Evolutionary conservation across 2,329 filamentous ascomycete species (phyloP), one percentile per base, ranked within the genome.

Genomic region (Fusarium nanum): DNA sequence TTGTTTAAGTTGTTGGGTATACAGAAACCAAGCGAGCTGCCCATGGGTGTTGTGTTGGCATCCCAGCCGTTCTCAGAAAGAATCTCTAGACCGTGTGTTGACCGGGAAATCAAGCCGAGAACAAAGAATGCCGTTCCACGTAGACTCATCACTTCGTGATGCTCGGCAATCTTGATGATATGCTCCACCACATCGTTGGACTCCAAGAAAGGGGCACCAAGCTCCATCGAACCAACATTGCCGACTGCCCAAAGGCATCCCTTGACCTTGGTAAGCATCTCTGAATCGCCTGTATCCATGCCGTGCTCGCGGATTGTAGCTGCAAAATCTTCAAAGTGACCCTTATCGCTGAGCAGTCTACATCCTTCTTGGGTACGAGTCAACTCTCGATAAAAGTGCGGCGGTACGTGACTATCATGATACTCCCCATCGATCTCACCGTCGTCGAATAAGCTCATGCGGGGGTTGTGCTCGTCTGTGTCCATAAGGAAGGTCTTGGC

Each of bases 41-140:
- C 96, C 76, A 93, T 87, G 27, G 90, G 88, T 63, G 94, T 95
- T 20, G 93, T 92, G 64, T 94, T 95, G 12, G 94, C 93, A 75
- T 97, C 94, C 97, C 97, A 99, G 13, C 94, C 94, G 76, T 92
- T 86, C 76, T 97, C 93, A 1, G 92, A 91, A 16, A 99, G 82
- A 62, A 98, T 97, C 78, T 97, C 93, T 27, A 98, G 88, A 1
- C 96, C 96, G 76, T 98, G 95, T 11, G 94, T 86, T 54, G 95
- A 98, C 56, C 96, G 88, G 3, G 94, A 98, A 58, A 99, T 95
- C 60, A 99, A 83, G 0, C 96, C 96, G 0, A 99, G 83, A 1
- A 98, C 96, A 75, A 98, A 99, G 80, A 98, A 98, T 2, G 96
- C 96, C 1, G 97, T 99, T 40, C 97, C 96, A 46, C 97, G 88